Base-by-base conservation (phyloP, 179 eudicot genomes). In the Silene coronaria region DNA sequence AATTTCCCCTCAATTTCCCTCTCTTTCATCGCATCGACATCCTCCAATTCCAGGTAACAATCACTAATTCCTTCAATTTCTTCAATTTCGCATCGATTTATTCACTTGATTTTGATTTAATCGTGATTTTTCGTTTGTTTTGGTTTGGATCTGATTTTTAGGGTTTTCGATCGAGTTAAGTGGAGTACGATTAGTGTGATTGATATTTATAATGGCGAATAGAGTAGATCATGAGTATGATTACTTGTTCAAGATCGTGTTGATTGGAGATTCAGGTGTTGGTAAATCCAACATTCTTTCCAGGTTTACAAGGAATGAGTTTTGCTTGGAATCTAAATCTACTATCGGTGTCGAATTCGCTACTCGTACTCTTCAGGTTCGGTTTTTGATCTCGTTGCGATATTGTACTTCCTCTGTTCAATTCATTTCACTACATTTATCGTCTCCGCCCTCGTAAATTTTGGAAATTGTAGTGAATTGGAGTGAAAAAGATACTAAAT, bases 301-400 rank as follows among this genome's bases (percentile, higher is more conserved):
- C 0, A 83, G 91, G 83, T 88, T 88, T 79, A 88, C 89, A 14
- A 81, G 91, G 78, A 88, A 88, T 76, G 91, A 88, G 80, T 86
- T 88, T 75, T 86, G 88, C 68, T 76, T 86, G 84, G 89, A 88
- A 71, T 88, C 91, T 21, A 88, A 86, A 84, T 88, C 91, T 10
- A 88, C 89, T 46, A 88, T 88, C 24, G 91, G 91, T 45, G 91
- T 88, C 27, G 91, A 86, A 60, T 88, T 88, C 74, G 91, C 89
- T 23, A 88, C 91, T 23, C 84, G 91, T 38, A 88, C 91, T 78
- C 81, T 88, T 22, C 89, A 88, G 91, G 91, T 67, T 30, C n/a
- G 59, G 21, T 1, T 53, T 51, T n/a, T 5, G 14, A 36, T n/a
- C 14, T 38, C 45, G 3, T 36, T 10, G 3, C 26, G 4, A 4